Evolutionary conservation across 2,329 filamentous ascomycete species (phyloP).

Genomic region (Dactylellina sp.): DNA sequence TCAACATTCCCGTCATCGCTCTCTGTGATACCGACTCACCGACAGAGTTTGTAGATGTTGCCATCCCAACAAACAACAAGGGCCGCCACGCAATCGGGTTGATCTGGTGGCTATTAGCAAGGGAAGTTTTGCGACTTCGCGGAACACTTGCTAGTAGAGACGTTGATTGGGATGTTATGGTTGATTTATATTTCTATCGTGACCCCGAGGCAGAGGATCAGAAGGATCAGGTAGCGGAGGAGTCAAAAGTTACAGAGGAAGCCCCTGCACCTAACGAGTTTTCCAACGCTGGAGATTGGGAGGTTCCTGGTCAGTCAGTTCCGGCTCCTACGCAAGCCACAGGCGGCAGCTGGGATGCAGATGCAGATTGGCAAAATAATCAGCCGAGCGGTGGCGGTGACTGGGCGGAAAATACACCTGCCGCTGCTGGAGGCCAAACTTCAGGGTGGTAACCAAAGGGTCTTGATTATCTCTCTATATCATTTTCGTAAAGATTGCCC

Average conservation of each 20-base stretch:
- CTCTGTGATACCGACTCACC: constrained; percentile 99
- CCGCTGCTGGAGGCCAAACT: constrained; percentile 62
- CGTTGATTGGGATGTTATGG: constrained; percentile 98
- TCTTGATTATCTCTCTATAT: background rate
- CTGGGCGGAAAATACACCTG: constrained; percentile 67
- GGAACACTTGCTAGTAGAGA: constrained; percentile 96
- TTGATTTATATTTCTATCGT: constrained; percentile 99
- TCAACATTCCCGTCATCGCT: constrained; percentile 99
- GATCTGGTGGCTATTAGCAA: constrained; percentile 99
- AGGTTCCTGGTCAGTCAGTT: constrained; percentile 75
- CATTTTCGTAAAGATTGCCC: background rate
- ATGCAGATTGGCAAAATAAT: constrained; percentile 74
- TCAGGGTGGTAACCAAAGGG: constrained; percentile 51
- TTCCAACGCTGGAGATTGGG: constrained; percentile 79
- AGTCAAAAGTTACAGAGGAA: constrained; percentile 89
- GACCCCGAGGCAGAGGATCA: constrained; percentile 99
- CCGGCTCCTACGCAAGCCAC: constrained; percentile 71
- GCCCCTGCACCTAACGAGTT: constrained; percentile 73
- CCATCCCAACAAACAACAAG: constrained; percentile 99
- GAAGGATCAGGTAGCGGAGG: constrained; percentile 89
- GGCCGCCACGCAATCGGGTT: constrained; percentile 98
- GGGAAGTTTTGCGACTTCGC: constrained; percentile 98
- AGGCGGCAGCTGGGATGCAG: constrained; percentile 74
- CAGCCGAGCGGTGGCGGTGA: constrained; percentile 64
- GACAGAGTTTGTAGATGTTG: constrained; percentile 99